phyloP scores from a whole-genome alignment of 2,329 filamentous ascomycete genomes.

The Amauroascus niger region DNA sequence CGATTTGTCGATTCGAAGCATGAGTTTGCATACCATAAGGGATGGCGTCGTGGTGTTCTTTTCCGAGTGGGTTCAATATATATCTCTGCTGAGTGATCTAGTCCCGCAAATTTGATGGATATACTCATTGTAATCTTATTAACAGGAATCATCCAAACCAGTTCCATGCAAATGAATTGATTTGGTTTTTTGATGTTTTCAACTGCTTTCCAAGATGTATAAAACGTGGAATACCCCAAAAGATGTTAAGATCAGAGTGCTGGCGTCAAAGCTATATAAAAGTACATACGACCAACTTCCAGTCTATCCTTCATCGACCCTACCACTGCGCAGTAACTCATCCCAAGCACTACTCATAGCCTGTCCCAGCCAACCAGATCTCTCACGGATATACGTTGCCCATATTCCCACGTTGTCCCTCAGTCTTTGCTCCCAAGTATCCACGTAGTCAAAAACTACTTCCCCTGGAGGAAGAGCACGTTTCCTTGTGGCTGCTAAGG shows the following conservation, averaged over 20 bases:
- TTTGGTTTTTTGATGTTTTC: background rate
- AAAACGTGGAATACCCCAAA: background rate
- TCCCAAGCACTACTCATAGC: background rate
- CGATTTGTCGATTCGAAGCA: conserved; percentile 1
- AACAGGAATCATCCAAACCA: background rate
- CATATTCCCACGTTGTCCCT: conserved; percentile 19
- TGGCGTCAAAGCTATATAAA: background rate
- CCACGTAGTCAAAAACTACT: conserved; percentile 26
- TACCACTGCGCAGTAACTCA: background rate
- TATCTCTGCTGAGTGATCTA: background rate
- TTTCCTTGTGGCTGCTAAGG: conserved; percentile 19
- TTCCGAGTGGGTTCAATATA: background rate
- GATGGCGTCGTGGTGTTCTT: background rate
- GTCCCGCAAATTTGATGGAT: background rate
- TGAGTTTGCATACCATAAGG: conserved; percentile 2
- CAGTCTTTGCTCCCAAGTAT: conserved; percentile 3
- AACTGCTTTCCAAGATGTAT: background rate
- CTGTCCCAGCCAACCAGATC: conserved; percentile 17
- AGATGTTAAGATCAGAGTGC: background rate
- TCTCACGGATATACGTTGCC: background rate
- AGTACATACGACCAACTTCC: background rate
- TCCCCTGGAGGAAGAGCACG: conserved; percentile 24
- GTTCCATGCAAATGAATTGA: background rate
- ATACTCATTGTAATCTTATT: background rate
- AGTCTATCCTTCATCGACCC: conserved; percentile 4